A percentile compares a stretch with the other conserved stretches of the same genome.
Evolutionary conservation across 2,329 filamentous ascomycete species (phyloP).

Genomic region (Monosporascus sp.): DNA sequence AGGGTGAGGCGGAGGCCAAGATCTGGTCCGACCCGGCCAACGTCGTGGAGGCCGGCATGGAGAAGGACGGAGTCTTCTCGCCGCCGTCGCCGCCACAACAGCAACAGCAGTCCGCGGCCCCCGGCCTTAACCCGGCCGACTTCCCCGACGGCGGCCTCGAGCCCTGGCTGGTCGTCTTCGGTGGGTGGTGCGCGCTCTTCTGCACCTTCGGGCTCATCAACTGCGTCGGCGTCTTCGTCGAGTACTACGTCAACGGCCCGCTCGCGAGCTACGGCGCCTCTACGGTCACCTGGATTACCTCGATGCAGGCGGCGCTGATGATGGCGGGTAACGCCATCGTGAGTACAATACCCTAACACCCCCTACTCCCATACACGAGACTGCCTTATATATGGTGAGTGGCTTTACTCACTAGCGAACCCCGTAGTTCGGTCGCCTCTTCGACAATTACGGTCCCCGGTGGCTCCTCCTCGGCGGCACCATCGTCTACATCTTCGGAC

Average conservation of each 20-base stretch:
- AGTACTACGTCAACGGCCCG: conserved; percentile 46
- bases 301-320: conserved; percentile 41
- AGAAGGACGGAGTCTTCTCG: conserved; percentile 19
- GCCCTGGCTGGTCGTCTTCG: conserved; percentile 53
- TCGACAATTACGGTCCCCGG: conserved; percentile 55
- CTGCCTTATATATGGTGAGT: not conserved
- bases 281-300: conserved; percentile 53
- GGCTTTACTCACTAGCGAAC: not conserved
- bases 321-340: conserved; percentile 42
- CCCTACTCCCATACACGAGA: conserved; percentile 30
- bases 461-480: conserved; percentile 47
- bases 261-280: conserved; percentile 42
- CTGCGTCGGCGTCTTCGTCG: conserved; percentile 49
- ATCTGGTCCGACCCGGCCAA: conserved; percentile 26
- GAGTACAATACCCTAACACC: conserved; percentile 22
- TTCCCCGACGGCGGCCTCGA: conserved; percentile 55
- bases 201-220: conserved; percentile 35
- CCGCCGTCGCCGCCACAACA: not conserved
- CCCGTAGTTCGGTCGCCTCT: conserved; percentile 41
- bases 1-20: conserved; percentile 30
- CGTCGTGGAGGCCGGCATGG: conserved; percentile 27
- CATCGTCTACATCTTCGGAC: conserved; percentile 48
- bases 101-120: conserved; percentile 13
- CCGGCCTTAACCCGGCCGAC: conserved; percentile 39
- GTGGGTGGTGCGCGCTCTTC: conserved; percentile 35